Evolutionary conservation across 352 stramenopile species (phyloP).

Genomic region (Plasmopara halstedii): DNA sequence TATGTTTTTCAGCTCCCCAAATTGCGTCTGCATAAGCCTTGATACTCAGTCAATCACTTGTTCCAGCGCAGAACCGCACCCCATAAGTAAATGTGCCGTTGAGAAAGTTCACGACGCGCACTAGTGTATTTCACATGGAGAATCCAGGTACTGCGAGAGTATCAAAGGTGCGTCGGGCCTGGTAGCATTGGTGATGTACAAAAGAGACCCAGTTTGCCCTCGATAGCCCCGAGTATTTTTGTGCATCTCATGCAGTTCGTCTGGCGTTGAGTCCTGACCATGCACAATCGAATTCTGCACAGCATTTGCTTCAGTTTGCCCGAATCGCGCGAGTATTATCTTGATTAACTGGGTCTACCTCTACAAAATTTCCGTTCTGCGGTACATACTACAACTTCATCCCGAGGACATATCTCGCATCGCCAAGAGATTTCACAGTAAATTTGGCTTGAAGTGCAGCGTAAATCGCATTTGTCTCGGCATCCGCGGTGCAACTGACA

Average conservation of each 20-base stretch:
- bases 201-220: not conserved
- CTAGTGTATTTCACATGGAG: not conserved
- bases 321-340: not conserved
- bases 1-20: slow-evolving; percentile 1
- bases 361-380: not conserved
- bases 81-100: slow-evolving; percentile 7
- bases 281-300: not conserved
- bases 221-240: not conserved
- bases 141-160: not conserved
- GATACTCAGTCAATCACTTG: not conserved
- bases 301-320: not conserved
- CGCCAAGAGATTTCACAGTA: not conserved
- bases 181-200: not conserved
- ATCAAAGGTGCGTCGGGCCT: not conserved
- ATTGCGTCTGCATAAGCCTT: not conserved
- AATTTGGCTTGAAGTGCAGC: too few relatives aligned
- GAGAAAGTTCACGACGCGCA: slow-evolving; percentile 1
- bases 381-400: not conserved
- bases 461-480: not conserved
- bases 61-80: not conserved
- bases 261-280: not conserved
- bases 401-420: not conserved
- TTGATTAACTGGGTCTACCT: not conserved
- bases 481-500: not conserved
- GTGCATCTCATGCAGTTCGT: not conserved